Base-by-base conservation (phyloP, 495 filamentous ascomycete genomes). In the Filosporella fistucella region DNA sequence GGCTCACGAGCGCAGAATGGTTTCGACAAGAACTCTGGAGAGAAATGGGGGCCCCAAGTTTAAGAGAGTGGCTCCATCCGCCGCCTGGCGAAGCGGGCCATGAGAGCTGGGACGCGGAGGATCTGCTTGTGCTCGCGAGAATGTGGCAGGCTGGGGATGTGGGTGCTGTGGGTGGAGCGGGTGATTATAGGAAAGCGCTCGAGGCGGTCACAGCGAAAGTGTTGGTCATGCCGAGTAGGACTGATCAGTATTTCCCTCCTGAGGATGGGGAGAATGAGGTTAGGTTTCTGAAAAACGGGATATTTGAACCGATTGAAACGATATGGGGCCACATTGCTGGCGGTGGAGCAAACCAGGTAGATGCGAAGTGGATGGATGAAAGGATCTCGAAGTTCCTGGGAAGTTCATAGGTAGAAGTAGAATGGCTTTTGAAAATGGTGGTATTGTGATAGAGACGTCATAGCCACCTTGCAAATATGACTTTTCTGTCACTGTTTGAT, bases 91-190 rank as follows among this genome's bases (percentile, higher is more conserved):
- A 67, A 43, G 49, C 47, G 8, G 50, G 49, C 5, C 61, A 63
- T 21, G 57, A 58, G 21, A 52, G 48, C 9, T 68, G 63, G 57
- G 70, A 75, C 47, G 60, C 71, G 2, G 60, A 75, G 45, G 70
- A 74, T 56, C 32, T 70, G 45, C 43, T 74, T 23, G 49, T 58
- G 8, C 39, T 71, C 52, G 52, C 67, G 36, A 51, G 59, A 41
- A 72, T 67, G 59, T 75, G 71, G 71, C 70, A 75, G 52, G 45
- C 55, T 13, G 70, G 68, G 11, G 65, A 74, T 58, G 58, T 75
- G 25, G 57, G 65, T 13, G 24, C 29, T 4, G 55, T 52, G 6
- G 57, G 59, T 23, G 61, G 56, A 14, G 52, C 60, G 14, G 64
- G 63, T 3, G 66, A 70, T 58, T 59, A 63, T 42, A 42, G 43